Conservation (phyloP, 768 basidiomycete species). For the Termitomyces sp. region DNA sequence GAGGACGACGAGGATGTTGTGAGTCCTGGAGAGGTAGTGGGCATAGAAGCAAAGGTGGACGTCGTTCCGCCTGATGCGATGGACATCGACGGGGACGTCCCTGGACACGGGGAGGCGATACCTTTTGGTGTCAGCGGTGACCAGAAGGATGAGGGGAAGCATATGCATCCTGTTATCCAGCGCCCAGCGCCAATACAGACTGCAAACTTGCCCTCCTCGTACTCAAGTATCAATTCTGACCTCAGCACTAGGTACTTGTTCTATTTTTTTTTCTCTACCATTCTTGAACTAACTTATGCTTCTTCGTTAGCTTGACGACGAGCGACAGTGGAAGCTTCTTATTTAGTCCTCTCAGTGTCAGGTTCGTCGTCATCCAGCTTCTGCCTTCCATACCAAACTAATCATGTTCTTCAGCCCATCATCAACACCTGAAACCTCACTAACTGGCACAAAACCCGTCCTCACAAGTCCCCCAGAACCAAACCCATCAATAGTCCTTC, state of each 20-base stretch:
- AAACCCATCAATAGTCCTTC: not conserved
- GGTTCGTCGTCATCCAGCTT: not conserved
- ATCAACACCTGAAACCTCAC: not conserved
- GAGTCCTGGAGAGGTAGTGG: slow-evolving; percentile 8
- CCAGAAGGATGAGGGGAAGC: slow-evolving; percentile 32
- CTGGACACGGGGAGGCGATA: slow-evolving; percentile 7
- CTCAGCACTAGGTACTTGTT: slow-evolving; percentile 12
- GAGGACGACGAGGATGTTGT: slow-evolving; percentile 15
- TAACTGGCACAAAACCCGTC: not conserved
- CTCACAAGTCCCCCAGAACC: not conserved
- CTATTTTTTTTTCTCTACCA: not conserved
- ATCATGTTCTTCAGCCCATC: not conserved
- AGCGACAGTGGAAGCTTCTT: not conserved
- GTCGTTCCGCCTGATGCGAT: slow-evolving; percentile 23
- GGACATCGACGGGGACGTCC: slow-evolving; percentile 13
- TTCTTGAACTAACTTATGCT: not conserved
- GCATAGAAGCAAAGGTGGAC: slow-evolving; percentile 21
- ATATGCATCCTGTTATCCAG: slow-evolving; percentile 57
- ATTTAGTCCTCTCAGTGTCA: not conserved
- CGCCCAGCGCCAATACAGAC: slow-evolving; percentile 26
- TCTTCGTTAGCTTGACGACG: not conserved
- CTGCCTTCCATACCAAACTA: slow-evolving; percentile 4
- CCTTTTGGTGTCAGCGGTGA: slow-evolving; percentile 22
- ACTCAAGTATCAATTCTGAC: not conserved
- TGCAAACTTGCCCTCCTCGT: slow-evolving; percentile 12